Percentiles rank a stretch among this genome's conserved stretches.
Conservation (phyloP, 169 alveolate genomes). For the Babesia ovis region DNA sequence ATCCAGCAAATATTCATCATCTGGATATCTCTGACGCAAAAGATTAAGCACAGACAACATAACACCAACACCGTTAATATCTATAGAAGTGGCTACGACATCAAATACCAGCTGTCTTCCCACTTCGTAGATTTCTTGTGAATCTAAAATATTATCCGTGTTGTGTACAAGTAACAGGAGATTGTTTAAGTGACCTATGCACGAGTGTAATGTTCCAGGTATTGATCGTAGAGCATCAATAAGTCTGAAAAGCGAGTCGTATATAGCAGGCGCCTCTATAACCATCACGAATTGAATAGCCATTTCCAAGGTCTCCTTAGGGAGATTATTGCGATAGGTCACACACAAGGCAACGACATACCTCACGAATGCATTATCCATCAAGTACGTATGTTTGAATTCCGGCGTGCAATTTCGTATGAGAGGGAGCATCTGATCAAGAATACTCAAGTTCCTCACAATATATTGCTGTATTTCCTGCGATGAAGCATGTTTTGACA, state of each 20-base stretch:
- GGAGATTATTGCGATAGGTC: not conserved
- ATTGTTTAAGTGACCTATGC: constrained; percentile 20
- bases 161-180: constrained; percentile 12
- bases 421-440: constrained; percentile 18
- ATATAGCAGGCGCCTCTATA: not conserved
- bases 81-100: constrained; percentile 5
- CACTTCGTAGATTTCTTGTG: constrained; percentile 1
- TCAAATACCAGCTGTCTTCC: not conserved
- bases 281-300: constrained; percentile 11
- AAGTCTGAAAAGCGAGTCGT: not conserved
- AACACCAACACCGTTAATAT: not conserved
- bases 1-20: not conserved
- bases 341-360: constrained; percentile 6
- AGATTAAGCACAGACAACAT: constrained; percentile 5
- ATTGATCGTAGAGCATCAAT: not conserved
- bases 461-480: constrained; percentile 7
- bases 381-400: constrained; percentile 22
- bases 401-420: not conserved
- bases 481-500: constrained; percentile 9
- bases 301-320: constrained; percentile 17
- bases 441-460: not conserved
- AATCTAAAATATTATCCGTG: not conserved
- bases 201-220: not conserved
- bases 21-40: constrained; percentile 13
- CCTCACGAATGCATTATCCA: constrained; percentile 9